Evolutionary conservation across 2,329 filamentous ascomycete species (phyloP).

Genomic region (Neophaeococcomyces aloes): DNA sequence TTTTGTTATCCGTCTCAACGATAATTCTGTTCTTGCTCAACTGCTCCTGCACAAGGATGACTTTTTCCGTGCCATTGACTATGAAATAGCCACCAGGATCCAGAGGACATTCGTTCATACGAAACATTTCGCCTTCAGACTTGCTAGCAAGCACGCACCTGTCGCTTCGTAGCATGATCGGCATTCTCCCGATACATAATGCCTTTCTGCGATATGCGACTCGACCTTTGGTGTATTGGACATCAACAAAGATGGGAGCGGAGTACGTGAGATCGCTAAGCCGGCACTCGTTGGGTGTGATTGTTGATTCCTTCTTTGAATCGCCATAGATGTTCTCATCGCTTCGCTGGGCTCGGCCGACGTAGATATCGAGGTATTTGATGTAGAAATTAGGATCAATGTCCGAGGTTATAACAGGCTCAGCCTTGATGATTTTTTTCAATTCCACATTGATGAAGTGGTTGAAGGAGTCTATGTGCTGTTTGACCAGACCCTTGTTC

Average conservation of each 20-base stretch:
- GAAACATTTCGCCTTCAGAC: conserved; percentile 76
- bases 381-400: conserved; percentile 88
- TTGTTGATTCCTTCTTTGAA: conserved; percentile 36
- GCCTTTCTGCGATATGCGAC: conserved; percentile 62
- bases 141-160: conserved; percentile 81
- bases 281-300: conserved; percentile 93
- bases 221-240: conserved; percentile 76
- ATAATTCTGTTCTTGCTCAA: conserved; percentile 98
- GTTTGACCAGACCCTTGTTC: conserved; percentile 91
- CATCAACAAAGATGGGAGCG: conserved; percentile 85
- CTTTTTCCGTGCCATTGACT: conserved; percentile 94
- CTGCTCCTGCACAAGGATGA: conserved; percentile 96
- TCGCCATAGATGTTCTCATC: conserved; percentile 59
- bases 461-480: conserved; percentile 98
- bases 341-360: conserved; percentile 68
- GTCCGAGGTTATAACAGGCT: conserved; percentile 79
- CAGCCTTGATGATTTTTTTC: conserved; percentile 91
- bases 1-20: conserved; percentile 85
- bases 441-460: conserved; percentile 95
- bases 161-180: conserved; percentile 92
- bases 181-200: conserved; percentile 78
- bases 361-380: conserved; percentile 74
- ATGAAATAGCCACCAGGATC: conserved; percentile 98
- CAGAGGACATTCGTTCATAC: conserved; percentile 87
- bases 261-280: conserved; percentile 97